Percentiles rank a stretch among this genome's conserved stretches.
Conservation (phyloP, 129 eudicot genomes). For the Flaveria linearis region DNA sequence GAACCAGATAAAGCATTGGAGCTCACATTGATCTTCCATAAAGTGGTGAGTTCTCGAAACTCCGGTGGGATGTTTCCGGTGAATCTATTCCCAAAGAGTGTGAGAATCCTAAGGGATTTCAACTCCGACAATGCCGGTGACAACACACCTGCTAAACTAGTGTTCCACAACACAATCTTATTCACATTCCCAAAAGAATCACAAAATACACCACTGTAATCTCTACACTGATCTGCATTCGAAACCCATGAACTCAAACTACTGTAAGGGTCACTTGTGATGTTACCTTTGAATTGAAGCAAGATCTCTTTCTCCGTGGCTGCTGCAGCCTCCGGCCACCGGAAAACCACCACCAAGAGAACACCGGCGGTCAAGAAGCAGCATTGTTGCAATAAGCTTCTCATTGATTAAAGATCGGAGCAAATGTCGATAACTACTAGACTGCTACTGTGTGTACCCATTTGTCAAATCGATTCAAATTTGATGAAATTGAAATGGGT, state of each 20-base stretch:
- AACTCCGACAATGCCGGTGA: conserved; percentile 73
- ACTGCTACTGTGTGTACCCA: background rate
- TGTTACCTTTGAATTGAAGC: conserved; percentile 89
- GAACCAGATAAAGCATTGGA: conserved; percentile 84
- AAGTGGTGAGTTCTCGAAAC: conserved; percentile 61
- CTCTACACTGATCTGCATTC: conserved; percentile 62
- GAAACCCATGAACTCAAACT: conserved; percentile 79
- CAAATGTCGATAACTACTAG: too few species aligned
- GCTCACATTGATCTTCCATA: conserved; percentile 94
- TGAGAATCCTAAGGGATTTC: conserved; percentile 59
- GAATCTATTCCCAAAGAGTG: conserved; percentile 79
- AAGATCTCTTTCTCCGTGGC: conserved; percentile 70
- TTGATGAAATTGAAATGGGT: background rate
- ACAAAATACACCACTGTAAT: conserved; percentile 78
- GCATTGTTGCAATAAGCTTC: conserved; percentile 39
- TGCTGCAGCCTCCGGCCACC: conserved; percentile 34
- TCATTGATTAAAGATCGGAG: conserved; percentile 45
- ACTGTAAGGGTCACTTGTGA: conserved; percentile 71
- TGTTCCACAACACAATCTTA: conserved; percentile 85
- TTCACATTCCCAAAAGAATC: conserved; percentile 75
- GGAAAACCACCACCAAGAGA: conserved; percentile 34
- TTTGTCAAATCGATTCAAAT: conserved; percentile 28
- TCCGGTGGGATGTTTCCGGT: conserved; percentile 75
- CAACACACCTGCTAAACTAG: conserved; percentile 76
- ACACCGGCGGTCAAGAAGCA: conserved; percentile 26